Evolutionary conservation across 768 basidiomycete genomes (phyloP).

Genomic region (Mycena belliarum): DNA sequence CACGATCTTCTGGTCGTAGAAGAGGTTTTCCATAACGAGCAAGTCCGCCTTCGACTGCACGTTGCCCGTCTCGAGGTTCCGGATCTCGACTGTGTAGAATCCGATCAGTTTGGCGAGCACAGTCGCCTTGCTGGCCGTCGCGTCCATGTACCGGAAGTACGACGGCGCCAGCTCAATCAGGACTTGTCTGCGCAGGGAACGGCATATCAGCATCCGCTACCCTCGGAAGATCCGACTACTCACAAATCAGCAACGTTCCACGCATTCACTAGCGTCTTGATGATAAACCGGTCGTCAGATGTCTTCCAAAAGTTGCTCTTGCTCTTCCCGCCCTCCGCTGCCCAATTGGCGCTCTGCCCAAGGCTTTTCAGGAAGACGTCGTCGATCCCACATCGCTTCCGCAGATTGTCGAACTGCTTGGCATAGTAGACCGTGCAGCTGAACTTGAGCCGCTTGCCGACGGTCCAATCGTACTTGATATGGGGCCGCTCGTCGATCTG

Average conservation of each 20-base stretch:
- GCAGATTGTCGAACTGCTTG: constrained; percentile 70
- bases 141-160: constrained; percentile 79
- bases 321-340: constrained; percentile 80
- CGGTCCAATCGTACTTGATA: constrained; percentile 80
- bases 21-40: constrained; percentile 85
- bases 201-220: neutral
- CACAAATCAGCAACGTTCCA: constrained; percentile 88
- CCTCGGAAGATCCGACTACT: constrained; percentile 29
- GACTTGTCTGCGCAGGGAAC: constrained; percentile 56
- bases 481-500: constrained; percentile 73
- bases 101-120: constrained; percentile 79
- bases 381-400: constrained; percentile 68
- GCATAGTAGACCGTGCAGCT: constrained; percentile 85
- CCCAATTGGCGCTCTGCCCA: constrained; percentile 62
- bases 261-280: constrained; percentile 83
- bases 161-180: constrained; percentile 75
- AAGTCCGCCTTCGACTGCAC: constrained; percentile 72
- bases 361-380: constrained; percentile 62
- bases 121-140: constrained; percentile 64
- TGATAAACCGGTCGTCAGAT: constrained; percentile 72
- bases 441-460: constrained; percentile 73
- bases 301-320: constrained; percentile 84
- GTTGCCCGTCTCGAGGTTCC: constrained; percentile 67
- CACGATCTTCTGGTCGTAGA: constrained; percentile 65
- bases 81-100: constrained; percentile 77